Base-by-base conservation (phyloP, 2,329 filamentous ascomycete genomes). In the Aspergillus quadricinctus region DNA sequence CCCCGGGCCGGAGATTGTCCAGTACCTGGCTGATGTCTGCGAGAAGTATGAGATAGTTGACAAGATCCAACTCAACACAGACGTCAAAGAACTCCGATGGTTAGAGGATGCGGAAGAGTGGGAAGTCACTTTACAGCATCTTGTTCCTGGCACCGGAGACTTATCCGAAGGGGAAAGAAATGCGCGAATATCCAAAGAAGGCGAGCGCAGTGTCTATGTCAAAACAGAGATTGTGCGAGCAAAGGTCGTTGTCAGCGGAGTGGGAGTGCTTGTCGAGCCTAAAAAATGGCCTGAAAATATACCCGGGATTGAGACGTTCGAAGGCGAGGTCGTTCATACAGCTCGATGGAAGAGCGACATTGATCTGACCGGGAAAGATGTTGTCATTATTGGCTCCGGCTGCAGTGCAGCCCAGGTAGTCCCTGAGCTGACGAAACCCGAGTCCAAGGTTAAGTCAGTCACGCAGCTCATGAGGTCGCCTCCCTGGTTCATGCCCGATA, bases 1-100 rank as follows among this genome's bases (percentile, higher is more conserved):
- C 0, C 67, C 75, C 0, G 80, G 80, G 3, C 67, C 64, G 10
- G 81, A 84, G 60, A 78, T 83, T 35, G 73, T 78, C 14, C 71
- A 75, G 45, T 84, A 84, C 63, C 72, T 82, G 27, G 73, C 81
- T 41, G 75, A 78, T 52, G 80, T 83, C n/a, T 82, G 80, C 65
- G 74, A 77, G 52, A 72, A 78, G 50, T 83, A 78, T 64, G 62
- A 77, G 43, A 78, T 84, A 40, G 74, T 79, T 14, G 81, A 84
- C 64, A 85, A 85, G 61, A 81, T 85, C 48, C 79, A 84, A 57
- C 72, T 82, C 54, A 81, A 84, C 58, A 84, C 82, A 1, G 81
- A 84, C 48, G 79, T 85, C n/a, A 75, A 75, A 55, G 69, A 77
- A 51, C 74, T 80, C 51, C 72, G 67, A 52, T 85, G 82, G 81